phyloP scores from a whole-genome alignment of 2,329 filamentous ascomycete species.

The Pestalotiopsis sp. region DNA sequence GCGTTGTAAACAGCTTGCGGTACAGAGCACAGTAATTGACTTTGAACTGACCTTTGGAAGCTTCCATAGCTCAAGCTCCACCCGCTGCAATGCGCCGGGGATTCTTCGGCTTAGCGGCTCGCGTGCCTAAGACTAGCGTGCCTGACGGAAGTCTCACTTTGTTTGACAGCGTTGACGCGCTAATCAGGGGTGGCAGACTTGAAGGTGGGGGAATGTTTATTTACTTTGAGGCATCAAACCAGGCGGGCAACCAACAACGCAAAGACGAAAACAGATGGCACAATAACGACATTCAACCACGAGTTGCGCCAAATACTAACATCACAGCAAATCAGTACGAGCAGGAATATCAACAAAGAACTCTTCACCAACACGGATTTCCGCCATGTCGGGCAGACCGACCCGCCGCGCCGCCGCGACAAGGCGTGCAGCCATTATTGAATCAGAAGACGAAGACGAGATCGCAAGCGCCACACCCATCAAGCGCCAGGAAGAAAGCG shows the following conservation, averaged over 20 bases:
- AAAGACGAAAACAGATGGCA: not conserved
- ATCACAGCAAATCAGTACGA: not conserved
- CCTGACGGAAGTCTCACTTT: not conserved
- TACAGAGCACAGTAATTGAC: not conserved
- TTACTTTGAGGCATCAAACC: constrained; percentile 13
- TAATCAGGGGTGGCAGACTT: constrained; percentile 1
- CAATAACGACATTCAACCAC: constrained; percentile 1
- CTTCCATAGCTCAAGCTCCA: not conserved
- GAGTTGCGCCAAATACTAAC: not conserved
- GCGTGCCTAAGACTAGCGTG: not conserved
- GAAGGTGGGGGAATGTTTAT: constrained; percentile 11
- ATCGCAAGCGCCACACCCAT: constrained; percentile 53
- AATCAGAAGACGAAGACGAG: constrained; percentile 78
- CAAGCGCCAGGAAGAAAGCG: constrained; percentile 62
- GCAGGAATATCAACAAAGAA: not conserved
- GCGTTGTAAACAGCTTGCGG: not conserved
- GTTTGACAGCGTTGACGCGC: constrained; percentile 9
- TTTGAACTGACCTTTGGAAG: not conserved
- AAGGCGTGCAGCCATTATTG: constrained; percentile 74
- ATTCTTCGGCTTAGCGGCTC: constrained; percentile 8
- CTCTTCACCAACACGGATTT: not conserved
- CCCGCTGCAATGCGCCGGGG: constrained; percentile 8
- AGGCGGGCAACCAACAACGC: not conserved
- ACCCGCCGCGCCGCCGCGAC: constrained; percentile 51
- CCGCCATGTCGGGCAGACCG: constrained; percentile 35